Conservation (phyloP, 441 rosid genomes). For the Iberis amara region DNA sequence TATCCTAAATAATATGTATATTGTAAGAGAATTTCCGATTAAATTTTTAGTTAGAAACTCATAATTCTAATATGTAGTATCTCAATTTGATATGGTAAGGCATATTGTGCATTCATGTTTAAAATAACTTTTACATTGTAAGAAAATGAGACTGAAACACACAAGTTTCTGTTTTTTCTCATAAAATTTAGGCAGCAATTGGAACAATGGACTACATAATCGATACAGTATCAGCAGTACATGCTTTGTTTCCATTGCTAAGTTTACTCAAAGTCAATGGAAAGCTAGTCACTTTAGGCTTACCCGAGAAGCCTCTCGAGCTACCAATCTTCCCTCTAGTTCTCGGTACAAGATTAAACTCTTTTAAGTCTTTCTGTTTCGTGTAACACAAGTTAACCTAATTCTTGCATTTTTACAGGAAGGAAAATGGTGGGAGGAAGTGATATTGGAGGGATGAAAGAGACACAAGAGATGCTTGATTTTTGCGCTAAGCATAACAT, state of each 20-base stretch:
- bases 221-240: constrained; percentile 69
- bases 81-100: too few relatives aligned
- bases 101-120: too few relatives aligned
- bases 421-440: constrained; percentile 67
- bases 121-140: too few relatives aligned
- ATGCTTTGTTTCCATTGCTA: constrained; percentile 53
- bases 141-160: too few relatives aligned
- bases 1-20: too few relatives aligned
- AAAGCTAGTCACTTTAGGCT: constrained; percentile 48
- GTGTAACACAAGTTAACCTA: constrained; percentile 3
- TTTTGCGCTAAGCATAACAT: constrained; percentile 60
- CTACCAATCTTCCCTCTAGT: constrained; percentile 64
- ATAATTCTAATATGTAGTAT: too few relatives aligned
- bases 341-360: constrained; percentile 40
- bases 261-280: constrained; percentile 67
- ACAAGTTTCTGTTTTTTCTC: too few relatives aligned
- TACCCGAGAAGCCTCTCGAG: constrained; percentile 56
- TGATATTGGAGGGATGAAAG: constrained; percentile 55
- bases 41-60: too few relatives aligned
- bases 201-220: constrained; percentile 54
- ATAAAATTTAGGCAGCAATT: constrained; percentile 39
- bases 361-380: too few relatives aligned
- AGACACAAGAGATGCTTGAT: constrained; percentile 80
- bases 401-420: constrained; percentile 34
- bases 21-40: too few relatives aligned